Conservation (phyloP, 2,329 filamentous ascomycete species). For the Fusarium papillatum region DNA sequence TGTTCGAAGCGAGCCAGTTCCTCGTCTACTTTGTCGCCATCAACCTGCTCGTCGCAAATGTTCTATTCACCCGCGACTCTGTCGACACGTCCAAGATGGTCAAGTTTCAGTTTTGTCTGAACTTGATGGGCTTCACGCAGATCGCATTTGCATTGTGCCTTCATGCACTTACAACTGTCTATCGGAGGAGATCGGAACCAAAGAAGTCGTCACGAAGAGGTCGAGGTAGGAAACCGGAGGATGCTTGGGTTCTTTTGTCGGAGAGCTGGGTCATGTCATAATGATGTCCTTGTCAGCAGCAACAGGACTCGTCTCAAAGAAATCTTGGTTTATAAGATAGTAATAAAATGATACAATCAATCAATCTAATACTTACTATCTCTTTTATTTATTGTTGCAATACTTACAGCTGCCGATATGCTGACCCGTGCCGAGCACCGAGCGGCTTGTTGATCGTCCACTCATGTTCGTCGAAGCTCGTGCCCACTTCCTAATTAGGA, state of each 20-base stretch:
- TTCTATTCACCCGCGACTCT: background rate
- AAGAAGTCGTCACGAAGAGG: background rate
- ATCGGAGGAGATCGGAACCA: background rate
- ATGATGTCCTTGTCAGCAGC: background rate
- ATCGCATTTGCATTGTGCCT: background rate
- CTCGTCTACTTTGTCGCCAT: background rate
- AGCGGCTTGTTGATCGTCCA: background rate
- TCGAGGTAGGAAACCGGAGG: background rate
- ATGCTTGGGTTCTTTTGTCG: background rate
- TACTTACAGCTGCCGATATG: background rate
- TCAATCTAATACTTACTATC: background rate
- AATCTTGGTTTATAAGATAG: background rate
- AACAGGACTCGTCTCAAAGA: background rate
- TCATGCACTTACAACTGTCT: background rate
- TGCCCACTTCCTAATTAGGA: constrained; percentile 30
- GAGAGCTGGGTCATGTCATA: background rate
- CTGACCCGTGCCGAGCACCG: background rate
- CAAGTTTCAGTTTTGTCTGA: background rate
- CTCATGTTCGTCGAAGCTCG: constrained; percentile 2
- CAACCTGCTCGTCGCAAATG: background rate
- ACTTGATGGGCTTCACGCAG: background rate
- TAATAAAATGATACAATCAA: background rate
- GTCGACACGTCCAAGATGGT: background rate
- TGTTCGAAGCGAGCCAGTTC: background rate
- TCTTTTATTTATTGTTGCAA: background rate